Evolutionary conservation across 1,284 basidiomycete genomes (phyloP).

Genomic region (Chondrostereum purpureum): DNA sequence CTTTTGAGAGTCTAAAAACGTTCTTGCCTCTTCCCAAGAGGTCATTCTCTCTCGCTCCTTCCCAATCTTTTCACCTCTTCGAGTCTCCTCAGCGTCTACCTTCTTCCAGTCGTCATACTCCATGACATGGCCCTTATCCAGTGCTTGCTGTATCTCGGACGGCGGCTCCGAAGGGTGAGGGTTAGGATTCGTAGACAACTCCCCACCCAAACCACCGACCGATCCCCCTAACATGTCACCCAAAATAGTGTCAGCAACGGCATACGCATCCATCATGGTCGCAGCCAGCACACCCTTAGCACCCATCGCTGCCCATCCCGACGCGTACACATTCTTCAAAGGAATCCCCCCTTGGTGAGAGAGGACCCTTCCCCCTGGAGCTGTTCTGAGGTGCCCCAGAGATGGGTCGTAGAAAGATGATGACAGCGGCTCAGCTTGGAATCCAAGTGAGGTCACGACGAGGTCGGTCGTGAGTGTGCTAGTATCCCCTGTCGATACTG

Average conservation of each 20-base stretch:
- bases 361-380: constrained; percentile 46
- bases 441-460: constrained; percentile 86
- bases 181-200: constrained; percentile 26
- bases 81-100: constrained; percentile 62
- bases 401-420: constrained; percentile 42
- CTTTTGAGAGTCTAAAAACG: constrained; percentile 27
- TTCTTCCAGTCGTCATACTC: constrained; percentile 65
- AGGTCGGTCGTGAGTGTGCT: constrained; percentile 62
- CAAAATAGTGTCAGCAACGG: constrained; percentile 67
- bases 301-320: constrained; percentile 91
- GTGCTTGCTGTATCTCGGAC: constrained; percentile 47
- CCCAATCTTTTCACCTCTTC: constrained; percentile 46
- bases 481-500: constrained; percentile 55
- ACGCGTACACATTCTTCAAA: constrained; percentile 74
- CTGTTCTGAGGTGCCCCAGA: constrained; percentile 48
- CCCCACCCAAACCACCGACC: constrained; percentile 17
- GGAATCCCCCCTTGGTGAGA: constrained; percentile 28
- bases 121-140: constrained; percentile 41
- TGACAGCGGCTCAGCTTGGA: constrained; percentile 60
- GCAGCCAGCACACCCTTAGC: constrained; percentile 89
- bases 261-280: constrained; percentile 93
- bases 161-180: constrained; percentile 33
- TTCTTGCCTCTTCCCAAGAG: constrained; percentile 47
- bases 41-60: constrained; percentile 78
- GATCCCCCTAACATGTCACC: constrained; percentile 34